phyloP scores from a whole-genome alignment of 768 basidiomycete genomes.

The Termitomyces sp. region DNA sequence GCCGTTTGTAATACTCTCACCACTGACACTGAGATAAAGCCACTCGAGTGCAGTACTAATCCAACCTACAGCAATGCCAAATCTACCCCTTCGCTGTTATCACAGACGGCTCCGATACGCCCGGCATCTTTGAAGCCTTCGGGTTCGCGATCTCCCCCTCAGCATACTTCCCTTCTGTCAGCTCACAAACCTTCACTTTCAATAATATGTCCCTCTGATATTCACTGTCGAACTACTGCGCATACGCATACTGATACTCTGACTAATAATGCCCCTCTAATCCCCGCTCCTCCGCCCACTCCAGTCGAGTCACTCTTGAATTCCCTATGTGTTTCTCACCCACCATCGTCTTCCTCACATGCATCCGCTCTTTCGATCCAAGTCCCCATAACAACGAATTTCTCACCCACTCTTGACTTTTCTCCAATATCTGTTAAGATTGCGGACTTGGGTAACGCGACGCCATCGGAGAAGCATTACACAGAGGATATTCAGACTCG shows the following conservation, averaged over 20 bases:
- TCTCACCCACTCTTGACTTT: conserved; percentile 9
- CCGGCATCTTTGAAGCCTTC: conserved; percentile 20
- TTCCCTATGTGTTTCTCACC: conserved; percentile 15
- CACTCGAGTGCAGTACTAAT: conserved; percentile 9
- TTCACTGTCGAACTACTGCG: conserved; percentile 2
- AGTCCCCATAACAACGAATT: conserved; percentile 18
- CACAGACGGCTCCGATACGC: conserved; percentile 54
- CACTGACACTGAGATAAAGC: conserved; percentile 12
- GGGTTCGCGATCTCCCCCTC: conserved; percentile 31
- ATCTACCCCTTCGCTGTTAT: conserved; percentile 49
- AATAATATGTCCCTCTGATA: conserved; percentile 21
- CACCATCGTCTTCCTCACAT: conserved; percentile 8
- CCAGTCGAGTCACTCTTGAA: conserved; percentile 27
- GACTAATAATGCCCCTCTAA: conserved; percentile 8
- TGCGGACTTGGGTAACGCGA: conserved; percentile 92
- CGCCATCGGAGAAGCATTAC: conserved; percentile 84
- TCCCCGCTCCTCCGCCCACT: conserved; percentile 27
- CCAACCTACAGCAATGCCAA: conserved; percentile 16
- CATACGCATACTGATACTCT: conserved; percentile 14
- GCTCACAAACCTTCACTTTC: conserved; percentile 33
- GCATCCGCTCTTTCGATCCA: conserved; percentile 14
- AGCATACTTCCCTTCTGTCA: conserved; percentile 35
- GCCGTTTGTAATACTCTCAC: conserved; percentile 17
- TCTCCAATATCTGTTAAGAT: conserved; percentile 82
- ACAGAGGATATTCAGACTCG: conserved; percentile 97